A percentile compares a stretch with the other conserved stretches of the same genome.
Evolutionary conservation across 2,329 filamentous ascomycete species (phyloP).

Genomic region (Tricladium varicosporioides): DNA sequence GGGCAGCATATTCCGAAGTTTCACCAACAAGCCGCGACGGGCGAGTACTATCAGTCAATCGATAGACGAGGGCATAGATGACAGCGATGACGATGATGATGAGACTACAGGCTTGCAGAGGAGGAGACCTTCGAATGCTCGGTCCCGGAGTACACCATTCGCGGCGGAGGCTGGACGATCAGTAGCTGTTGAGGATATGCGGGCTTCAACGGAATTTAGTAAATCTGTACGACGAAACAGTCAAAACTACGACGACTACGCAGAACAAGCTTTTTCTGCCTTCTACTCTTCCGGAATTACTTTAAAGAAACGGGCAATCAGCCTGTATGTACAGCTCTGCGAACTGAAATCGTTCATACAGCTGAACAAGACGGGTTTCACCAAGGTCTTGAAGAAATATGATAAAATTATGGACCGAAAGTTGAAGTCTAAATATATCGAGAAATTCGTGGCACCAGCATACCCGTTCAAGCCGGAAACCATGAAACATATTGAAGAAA

Average conservation of each 20-base stretch:
- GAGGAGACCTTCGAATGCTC: constrained; percentile 31
- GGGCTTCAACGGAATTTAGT: constrained; percentile 59
- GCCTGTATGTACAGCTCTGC: constrained; percentile 86
- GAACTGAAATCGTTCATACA: constrained; percentile 95
- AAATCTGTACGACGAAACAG: constrained; percentile 60
- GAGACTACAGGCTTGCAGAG: constrained; percentile 49
- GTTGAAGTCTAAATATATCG: constrained; percentile 75
- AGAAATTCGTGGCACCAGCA: constrained; percentile 68
- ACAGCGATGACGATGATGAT: constrained; percentile 65
- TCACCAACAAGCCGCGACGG: constrained; percentile 44
- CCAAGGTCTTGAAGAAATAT: constrained; percentile 96
- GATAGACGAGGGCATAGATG: constrained; percentile 56
- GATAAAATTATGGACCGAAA: constrained; percentile 91
- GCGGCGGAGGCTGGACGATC: constrained; percentile 19
- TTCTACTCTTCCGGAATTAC: constrained; percentile 73
- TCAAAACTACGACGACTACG: constrained; percentile 71
- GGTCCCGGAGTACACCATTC: constrained; percentile 33
- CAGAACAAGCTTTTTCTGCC: constrained; percentile 69
- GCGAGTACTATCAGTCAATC: constrained; percentile 44
- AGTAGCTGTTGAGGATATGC: constrained; percentile 49
- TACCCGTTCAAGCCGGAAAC: constrained; percentile 79
- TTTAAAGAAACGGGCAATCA: constrained; percentile 86
- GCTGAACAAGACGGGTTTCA: constrained; percentile 94
- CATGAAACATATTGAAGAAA: constrained; percentile 65
- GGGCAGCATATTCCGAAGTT: constrained; percentile 51